Evolutionary conservation across 2,329 filamentous ascomycete genomes (phyloP), one percentile per base, ranked within the genome.

Genomic region (Aspergillus jensenii): DNA sequence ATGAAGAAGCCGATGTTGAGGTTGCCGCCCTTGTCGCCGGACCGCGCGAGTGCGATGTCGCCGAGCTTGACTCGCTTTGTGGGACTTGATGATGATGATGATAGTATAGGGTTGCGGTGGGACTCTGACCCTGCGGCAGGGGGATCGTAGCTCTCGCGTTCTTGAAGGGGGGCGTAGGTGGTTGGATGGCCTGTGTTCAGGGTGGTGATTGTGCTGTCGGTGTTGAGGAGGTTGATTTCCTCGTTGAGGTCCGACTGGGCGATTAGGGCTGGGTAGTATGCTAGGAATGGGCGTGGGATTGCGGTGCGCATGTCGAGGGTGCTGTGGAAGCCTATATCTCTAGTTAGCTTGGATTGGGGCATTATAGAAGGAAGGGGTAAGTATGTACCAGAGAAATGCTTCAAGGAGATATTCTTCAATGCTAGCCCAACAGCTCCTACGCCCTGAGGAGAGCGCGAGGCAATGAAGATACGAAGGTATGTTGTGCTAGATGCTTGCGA

Each of bases 401-500:
- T 74, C 67, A 81, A 75, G n/a, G 75, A 73, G 50, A 68, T 69
- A 7, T 74, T 66, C 14, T 60, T 66, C 62, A 73, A 67, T 3
- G 71, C 71, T 17, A 64, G 64, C n/a, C 66, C 54, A 1, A 78
- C 67, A 12, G 57, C 61, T 3, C 58, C 58, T 3, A 79, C 65
- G 0, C 66, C 63, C 1, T 65, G 64, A 14, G 62, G 53, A 3
- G 69, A 63, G 12, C 60, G 67, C 6, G 78, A 73, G 62, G 80
- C 75, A 3, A 74, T 70, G 51, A 81, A 79, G 19, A 81, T 69
- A 14, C 79, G 75, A 50, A 80, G 67, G 59, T 79, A 79, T 3
- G 77, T 79, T 2, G 79, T 81, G 41, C 77, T 75, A 3, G 71
- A 64, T 6, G 75, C 64, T 62, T 82, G 79, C 6, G 65, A 72